Base-by-base conservation (phyloP, 306 rosid species). In the Alnus glutinosa region DNA sequence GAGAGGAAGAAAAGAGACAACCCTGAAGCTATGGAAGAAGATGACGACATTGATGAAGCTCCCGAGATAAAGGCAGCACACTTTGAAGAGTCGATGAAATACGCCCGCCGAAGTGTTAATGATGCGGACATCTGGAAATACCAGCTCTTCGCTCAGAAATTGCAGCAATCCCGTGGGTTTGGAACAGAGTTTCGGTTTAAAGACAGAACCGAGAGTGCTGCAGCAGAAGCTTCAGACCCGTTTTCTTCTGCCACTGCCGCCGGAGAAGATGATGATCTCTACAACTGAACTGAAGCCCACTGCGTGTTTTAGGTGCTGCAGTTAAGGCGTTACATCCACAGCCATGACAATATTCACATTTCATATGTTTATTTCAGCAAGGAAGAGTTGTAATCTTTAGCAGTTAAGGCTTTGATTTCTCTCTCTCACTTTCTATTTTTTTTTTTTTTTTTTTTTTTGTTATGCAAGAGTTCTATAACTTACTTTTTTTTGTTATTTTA, bases 1-100 rank as follows among this genome's bases (percentile, higher is more conserved):
- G 89, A 91, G 87, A 91, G 79, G 62, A 89, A 78, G 82, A 76
- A 46, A 71, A 58, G 19, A 14, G 91, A 79, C 67, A 87, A 84
- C 78, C 86, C 90, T 23, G 95, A 87, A 82, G 90, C 88, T 49
- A 89, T 87, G 95, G 95, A 89, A 78, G 90, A 89, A 74, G 93
- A 89, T 58, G 88, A 23, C 28, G 28, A 80, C 11, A 66, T 10
- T 42, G 86, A 83, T 3, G 90, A 84, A 55, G 81, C 81, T 1
- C 55, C 89, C 0, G 91, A 87, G 83, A 91, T 91, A 75, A 91
- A 87, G 78, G 83, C 91, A 49, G 75, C 85, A 3, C 96, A 87
- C 78, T 91, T 91, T 4, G 93, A 89, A 83, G 92, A 90, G 80
- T 87, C 94, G 0, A 90, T 90, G 92, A 90, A 90, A 83, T 89